A percentile compares a stretch with the other conserved stretches of the same genome.
Evolutionary conservation across 495 filamentous ascomycete species (phyloP).

Genomic region (Penicillium steckii): DNA sequence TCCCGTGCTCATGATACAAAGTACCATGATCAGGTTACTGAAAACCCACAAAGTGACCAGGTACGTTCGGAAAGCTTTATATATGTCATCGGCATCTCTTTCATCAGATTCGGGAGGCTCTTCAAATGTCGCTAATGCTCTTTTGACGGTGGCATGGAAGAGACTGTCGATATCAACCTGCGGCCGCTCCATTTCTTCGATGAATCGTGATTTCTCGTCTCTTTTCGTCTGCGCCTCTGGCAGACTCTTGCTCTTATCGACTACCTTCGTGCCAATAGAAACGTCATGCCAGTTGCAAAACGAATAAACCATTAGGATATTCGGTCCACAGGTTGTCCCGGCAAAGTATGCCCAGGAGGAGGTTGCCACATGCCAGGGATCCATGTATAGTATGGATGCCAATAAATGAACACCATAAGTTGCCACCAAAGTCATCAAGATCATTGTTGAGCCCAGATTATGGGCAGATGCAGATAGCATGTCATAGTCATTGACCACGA

Average conservation of each 20-base stretch:
- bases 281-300: constrained; percentile 99
- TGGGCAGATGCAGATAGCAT: background rate
- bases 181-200: constrained; percentile 85
- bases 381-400: constrained; percentile 93
- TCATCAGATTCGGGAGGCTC: constrained; percentile 52
- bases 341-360: constrained; percentile 71
- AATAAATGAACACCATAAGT: constrained; percentile 95
- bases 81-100: constrained; percentile 72
- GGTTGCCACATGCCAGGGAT: constrained; percentile 99
- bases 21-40: constrained; percentile 73
- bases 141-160: constrained; percentile 87
- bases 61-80: constrained; percentile 91
- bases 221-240: constrained; percentile 82
- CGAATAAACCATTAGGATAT: constrained; percentile 93
- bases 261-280: constrained; percentile 96
- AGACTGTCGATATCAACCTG: constrained; percentile 92
- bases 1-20: constrained; percentile 77
- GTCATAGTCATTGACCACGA: constrained; percentile 10
- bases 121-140: constrained; percentile 68
- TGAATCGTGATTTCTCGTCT: constrained; percentile 75
- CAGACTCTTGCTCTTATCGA: constrained; percentile 87
- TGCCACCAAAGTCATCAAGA: constrained; percentile 85
- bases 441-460: constrained; percentile 46
- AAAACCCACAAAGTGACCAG: constrained; percentile 84
- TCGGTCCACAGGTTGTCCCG: constrained; percentile 67